Evolutionary conservation across 2,329 filamentous ascomycete genomes (phyloP).

Genomic region (Phoma herbarum): DNA sequence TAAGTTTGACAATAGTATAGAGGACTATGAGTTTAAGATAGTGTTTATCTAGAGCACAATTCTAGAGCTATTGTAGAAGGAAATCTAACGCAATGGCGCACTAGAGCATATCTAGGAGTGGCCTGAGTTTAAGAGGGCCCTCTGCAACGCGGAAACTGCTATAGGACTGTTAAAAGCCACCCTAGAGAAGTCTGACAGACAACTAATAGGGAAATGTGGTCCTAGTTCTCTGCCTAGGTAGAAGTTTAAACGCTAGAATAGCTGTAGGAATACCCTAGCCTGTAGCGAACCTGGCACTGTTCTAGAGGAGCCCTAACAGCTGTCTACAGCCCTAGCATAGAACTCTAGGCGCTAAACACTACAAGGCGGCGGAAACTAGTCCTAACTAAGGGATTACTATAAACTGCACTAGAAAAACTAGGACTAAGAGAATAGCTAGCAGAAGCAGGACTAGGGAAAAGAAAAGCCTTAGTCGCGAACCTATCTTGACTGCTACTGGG

Average conservation of each 20-base stretch:
- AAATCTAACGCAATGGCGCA: background rate
- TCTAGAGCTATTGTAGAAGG: background rate
- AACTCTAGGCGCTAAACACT: background rate
- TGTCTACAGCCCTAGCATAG: background rate
- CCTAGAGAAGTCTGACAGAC: background rate
- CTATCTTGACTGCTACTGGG: conserved; percentile 1
- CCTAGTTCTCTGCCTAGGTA: background rate
- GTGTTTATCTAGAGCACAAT: conserved; percentile 1
- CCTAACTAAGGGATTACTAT: background rate
- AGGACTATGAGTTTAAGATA: background rate
- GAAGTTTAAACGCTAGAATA: background rate
- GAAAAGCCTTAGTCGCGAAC: conserved; percentile 2
- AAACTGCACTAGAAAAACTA: background rate
- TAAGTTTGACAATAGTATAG: conserved; percentile 1
- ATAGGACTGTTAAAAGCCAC: no score
- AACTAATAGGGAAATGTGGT: background rate
- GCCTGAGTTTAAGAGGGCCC: background rate
- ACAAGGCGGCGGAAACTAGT: background rate
- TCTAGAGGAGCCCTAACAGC: background rate
- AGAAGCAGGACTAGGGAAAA: background rate
- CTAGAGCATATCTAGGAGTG: background rate
- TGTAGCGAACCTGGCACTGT: background rate
- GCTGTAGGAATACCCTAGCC: background rate
- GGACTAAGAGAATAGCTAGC: background rate
- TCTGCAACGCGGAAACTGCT: background rate